phyloP scores from a whole-genome alignment of 169 alveolate genomes.

The Eimeria praecox region DNA sequence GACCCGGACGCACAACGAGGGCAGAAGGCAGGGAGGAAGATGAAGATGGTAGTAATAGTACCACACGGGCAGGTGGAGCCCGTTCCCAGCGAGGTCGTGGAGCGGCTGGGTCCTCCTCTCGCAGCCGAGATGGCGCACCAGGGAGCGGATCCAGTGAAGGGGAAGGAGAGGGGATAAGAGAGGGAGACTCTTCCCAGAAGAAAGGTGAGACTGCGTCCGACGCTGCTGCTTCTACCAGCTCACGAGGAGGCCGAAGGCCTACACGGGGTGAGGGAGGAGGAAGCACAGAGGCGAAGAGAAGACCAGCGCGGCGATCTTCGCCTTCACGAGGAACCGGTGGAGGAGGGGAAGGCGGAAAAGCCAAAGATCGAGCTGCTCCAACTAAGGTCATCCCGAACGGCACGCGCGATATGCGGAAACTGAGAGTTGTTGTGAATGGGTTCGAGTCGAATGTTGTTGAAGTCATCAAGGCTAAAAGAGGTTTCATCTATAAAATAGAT shows the following conservation, averaged over 20 bases:
- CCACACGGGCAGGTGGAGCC: neutral
- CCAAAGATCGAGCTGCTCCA: neutral
- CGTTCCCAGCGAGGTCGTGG: neutral
- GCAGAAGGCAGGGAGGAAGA: neutral
- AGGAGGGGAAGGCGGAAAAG: neutral
- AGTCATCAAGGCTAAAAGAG: constrained; percentile 72
- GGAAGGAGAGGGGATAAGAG: neutral
- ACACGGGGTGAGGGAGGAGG: constrained; percentile 4
- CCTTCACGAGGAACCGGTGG: constrained; percentile 6
- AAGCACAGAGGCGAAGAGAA: constrained; percentile 2
- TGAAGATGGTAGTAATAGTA: neutral
- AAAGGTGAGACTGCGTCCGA: neutral
- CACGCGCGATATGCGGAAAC: constrained; percentile 33
- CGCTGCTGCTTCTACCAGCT: neutral
- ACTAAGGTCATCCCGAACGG: constrained; percentile 23
- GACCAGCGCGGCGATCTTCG: neutral
- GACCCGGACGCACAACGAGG: constrained; percentile 2
- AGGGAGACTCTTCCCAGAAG: neutral
- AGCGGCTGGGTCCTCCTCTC: neutral
- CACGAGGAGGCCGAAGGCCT: neutral
- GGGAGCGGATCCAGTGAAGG: neutral
- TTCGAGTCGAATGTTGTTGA: constrained; percentile 26
- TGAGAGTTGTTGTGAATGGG: constrained; percentile 43
- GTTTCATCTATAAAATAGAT: constrained; percentile 67
- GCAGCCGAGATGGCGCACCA: neutral